Evolutionary conservation across 257 asterid genomes (phyloP).

Genomic region (Thymus mandschuricus): DNA sequence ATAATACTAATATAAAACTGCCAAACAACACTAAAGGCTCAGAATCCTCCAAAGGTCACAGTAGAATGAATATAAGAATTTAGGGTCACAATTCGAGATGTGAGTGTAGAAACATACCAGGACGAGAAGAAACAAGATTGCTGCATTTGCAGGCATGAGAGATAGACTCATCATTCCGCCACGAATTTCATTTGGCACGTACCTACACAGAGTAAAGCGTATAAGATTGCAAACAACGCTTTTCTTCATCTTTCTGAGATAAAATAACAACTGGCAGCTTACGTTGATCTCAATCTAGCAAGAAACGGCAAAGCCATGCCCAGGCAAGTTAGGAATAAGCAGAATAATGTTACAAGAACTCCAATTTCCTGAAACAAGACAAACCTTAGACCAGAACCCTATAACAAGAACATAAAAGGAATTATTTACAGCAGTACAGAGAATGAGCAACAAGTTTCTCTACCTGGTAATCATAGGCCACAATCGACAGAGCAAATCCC

Average conservation of each 20-base stretch:
- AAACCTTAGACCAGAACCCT: constrained; percentile 16
- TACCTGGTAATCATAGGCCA: constrained; percentile 97
- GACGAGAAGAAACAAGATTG: constrained; percentile 57
- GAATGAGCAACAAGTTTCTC: constrained; percentile 22
- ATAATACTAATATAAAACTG: too few species aligned
- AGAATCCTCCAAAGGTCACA: too few species aligned
- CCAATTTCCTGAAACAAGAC: constrained; percentile 73
- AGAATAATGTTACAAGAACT: constrained; percentile 70
- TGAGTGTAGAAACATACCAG: constrained; percentile 50
- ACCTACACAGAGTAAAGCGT: constrained; percentile 51
- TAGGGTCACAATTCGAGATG: not conserved
- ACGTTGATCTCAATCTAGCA: constrained; percentile 93
- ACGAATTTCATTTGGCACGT: constrained; percentile 90
- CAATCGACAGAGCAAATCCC: constrained; percentile 65
- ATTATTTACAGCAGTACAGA: constrained; percentile 8
- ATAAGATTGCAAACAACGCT: constrained; percentile 21
- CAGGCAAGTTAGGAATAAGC: constrained; percentile 66
- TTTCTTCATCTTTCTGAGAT: too few species aligned
- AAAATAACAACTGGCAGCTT: constrained; percentile 34
- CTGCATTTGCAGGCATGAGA: constrained; percentile 68
- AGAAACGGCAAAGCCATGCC: constrained; percentile 89
- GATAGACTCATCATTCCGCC: constrained; percentile 92
- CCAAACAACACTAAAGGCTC: too few species aligned
- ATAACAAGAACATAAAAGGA: constrained; percentile 13
- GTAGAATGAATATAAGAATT: not conserved